Evolutionary conservation across 257 asterid genomes (phyloP).

Genomic region (Coffea eugenioides): DNA sequence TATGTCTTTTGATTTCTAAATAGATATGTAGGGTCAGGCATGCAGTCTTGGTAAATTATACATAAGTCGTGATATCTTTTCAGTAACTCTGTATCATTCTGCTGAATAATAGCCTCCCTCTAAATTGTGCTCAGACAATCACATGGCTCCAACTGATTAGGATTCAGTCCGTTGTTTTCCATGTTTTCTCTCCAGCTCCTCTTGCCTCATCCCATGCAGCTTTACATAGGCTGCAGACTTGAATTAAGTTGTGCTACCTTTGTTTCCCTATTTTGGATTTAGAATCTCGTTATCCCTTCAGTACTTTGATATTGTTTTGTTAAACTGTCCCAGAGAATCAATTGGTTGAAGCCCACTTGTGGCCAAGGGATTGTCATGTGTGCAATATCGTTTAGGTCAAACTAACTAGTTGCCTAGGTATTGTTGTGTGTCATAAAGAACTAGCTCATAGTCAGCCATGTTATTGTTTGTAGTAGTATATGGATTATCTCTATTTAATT

Average conservation of each 20-base stretch:
- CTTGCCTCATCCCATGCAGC: neutral
- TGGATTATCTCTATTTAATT: neutral
- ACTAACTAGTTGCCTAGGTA: neutral
- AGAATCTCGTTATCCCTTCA: neutral
- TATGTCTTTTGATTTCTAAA: slow-evolving; percentile 21
- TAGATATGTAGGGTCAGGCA: neutral
- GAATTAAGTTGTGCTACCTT: neutral
- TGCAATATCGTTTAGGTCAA: neutral
- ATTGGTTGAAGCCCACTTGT: neutral
- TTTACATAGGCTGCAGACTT: neutral
- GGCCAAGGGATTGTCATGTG: neutral
- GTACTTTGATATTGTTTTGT: neutral
- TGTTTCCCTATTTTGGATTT: neutral
- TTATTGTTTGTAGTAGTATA: neutral
- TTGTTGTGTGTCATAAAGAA: neutral
- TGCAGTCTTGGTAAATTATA: neutral
- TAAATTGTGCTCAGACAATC: neutral
- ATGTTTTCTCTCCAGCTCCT: neutral
- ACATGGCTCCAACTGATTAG: neutral
- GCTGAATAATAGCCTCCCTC: neutral
- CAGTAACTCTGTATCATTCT: neutral
- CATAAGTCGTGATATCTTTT: neutral
- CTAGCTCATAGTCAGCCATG: neutral
- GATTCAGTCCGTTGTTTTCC: neutral
- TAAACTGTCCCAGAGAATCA: neutral